Base-by-base conservation (phyloP, 108 stramenopile genomes). In the Heterococcus sp. region DNA sequence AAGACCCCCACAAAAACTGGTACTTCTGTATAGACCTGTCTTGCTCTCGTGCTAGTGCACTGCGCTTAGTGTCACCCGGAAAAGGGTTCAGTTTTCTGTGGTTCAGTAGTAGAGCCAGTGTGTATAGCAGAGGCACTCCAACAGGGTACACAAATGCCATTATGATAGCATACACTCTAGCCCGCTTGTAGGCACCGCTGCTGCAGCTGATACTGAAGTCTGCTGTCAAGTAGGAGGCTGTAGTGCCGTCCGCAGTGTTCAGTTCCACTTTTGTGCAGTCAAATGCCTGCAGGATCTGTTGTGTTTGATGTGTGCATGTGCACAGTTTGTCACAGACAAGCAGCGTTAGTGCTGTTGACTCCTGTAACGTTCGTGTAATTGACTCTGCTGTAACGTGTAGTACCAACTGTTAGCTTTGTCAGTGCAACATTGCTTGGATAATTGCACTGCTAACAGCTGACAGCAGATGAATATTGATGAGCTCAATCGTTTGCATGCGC, bases 201-300 rank as follows among this genome's bases (percentile, higher is more conserved):
- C 39, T n/a, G 79, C 79, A 81, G 35, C 39, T 46, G 65, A 81
- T 70, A 34, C 38, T 40, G 79, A 66, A 81, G 79, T 81, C 79
- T 1, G 79, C 70, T 32, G 40, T 69, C 35, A 81, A 66, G 79
- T 72, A 81, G 27, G 69, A 71, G 0, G 79, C 40, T 66, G 35
- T 81, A 66, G 8, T 70, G 72, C 46, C 46, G 46, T 8, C 21
- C 14, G 46, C 46, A 21, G 14, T 58, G 46, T 21, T 58, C 46
- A 58, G 46, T 21, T 58, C 14, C 46, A 58, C 46, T 21, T 8
- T 58, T 8, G 8, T 21, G 64, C 79, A 81, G 35, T 81, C 70
- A 66, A 81, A 81, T 0, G 79, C 38, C 72, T 81, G 26, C 37
- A 81, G 58, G 28, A 73, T 36, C 76, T 76, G 76, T n/a, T n/a